These are phyloP conservation scores for Colletotrichum musicola DNA, from an alignment of 2,329 filamentous ascomycete species.

Conservation along the genomic window DNA sequence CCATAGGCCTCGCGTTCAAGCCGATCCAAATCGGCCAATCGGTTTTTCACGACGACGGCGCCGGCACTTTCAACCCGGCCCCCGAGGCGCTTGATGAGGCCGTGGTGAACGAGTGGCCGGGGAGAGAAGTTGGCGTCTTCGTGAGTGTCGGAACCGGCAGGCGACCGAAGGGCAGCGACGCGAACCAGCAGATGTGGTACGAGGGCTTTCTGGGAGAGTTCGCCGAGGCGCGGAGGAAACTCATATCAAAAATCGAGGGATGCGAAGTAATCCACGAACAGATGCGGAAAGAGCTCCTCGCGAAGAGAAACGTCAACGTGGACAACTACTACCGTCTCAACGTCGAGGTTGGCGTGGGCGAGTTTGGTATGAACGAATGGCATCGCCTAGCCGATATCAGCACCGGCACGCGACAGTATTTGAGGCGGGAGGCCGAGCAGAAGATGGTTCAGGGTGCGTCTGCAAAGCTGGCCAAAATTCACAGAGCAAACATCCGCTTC, in stretches of 20 bases:
- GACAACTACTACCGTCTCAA: conserved; percentile 98
- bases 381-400: conserved; percentile 93
- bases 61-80: conserved; percentile 91
- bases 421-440: conserved; percentile 80
- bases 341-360: conserved; percentile 93
- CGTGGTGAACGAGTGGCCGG: conserved; percentile 93
- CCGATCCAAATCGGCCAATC: conserved; percentile 94
- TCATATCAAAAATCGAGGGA: conserved; percentile 94
- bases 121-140: conserved; percentile 91
- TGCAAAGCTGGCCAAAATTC: conserved; percentile 84
- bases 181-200: conserved; percentile 87
- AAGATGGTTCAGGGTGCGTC: conserved; percentile 82
- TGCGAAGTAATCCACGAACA: conserved; percentile 91
- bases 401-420: conserved; percentile 88
- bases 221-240: conserved; percentile 84
- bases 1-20: conserved; percentile 94
- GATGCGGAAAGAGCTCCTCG: conserved; percentile 84
- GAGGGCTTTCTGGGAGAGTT: conserved; percentile 94
- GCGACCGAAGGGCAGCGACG: conserved; percentile 74
- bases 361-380: conserved; percentile 99
- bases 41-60: conserved; percentile 92
- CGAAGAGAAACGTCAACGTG: conserved; percentile 81
- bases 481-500: conserved; percentile 79
- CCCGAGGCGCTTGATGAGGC: conserved; percentile 91
- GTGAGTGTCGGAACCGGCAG: conserved; percentile 95